phyloP scores from a whole-genome alignment of 768 basidiomycete species.

The Mycena alexandri region DNA sequence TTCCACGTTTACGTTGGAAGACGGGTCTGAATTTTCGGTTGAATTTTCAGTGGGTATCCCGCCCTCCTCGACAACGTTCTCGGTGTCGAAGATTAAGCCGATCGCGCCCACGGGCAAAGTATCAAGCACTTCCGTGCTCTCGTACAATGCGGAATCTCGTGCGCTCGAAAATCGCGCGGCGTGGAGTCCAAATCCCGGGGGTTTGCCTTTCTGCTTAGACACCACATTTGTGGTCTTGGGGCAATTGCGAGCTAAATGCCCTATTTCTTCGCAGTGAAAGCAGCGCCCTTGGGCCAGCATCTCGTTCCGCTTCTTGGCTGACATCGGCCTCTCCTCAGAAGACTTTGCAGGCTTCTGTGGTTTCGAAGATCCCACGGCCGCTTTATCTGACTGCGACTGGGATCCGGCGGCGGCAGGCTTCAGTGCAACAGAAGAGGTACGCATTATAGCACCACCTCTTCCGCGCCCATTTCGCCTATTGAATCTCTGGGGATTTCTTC shows the following conservation, averaged over 20 bases:
- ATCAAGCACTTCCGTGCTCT: constrained; percentile 6
- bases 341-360: no score
- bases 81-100: background rate
- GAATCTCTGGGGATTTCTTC: no score
- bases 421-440: no score
- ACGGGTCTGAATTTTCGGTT: no score
- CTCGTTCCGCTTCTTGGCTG: constrained; percentile 9
- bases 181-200: constrained; percentile 4
- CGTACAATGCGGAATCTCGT: background rate
- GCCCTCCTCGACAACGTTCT: background rate
- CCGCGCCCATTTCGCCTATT: no score
- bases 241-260: constrained; percentile 6
- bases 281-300: constrained; percentile 11
- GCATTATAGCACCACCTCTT: no score
- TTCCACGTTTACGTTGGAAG: no score
- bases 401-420: no score
- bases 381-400: no score
- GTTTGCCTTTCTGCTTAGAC: background rate
- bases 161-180: background rate
- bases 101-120: background rate
- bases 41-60: constrained; percentile 1
- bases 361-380: no score
- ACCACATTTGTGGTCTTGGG: constrained; percentile 7
- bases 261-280: constrained; percentile 4
- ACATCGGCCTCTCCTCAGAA: no score